phyloP scores from a whole-genome alignment of 257 asterid species.

The Rhazya stricta region DNA sequence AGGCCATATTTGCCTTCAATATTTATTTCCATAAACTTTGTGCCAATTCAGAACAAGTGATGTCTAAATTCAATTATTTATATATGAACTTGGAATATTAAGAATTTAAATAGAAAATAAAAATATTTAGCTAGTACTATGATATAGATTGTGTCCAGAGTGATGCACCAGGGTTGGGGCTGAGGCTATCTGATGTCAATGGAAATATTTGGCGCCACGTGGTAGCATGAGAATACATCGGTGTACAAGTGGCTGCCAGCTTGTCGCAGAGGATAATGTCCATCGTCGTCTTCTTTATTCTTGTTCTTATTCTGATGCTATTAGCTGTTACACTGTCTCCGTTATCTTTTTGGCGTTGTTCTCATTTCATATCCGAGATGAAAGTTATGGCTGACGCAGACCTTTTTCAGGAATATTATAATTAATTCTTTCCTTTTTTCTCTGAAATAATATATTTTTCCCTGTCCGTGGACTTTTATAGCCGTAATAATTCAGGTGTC shows the following conservation, averaged over 20 bases:
- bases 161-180: background rate
- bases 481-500: too few relatives aligned
- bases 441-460: too few relatives aligned
- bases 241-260: slow-evolving; percentile 15
- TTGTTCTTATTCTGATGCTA: background rate
- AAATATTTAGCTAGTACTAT: too few relatives aligned
- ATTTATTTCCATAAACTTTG: too few relatives aligned
- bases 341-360: background rate
- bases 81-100: too few relatives aligned
- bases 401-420: background rate
- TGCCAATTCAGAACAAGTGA: too few relatives aligned
- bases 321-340: background rate
- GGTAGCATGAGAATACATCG: slow-evolving; percentile 16
- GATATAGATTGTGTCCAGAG: too few relatives aligned
- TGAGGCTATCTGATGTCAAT: slow-evolving; percentile 26
- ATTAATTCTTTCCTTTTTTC: too few relatives aligned
- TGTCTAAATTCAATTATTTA: too few relatives aligned
- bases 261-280: slow-evolving; percentile 18
- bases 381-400: background rate
- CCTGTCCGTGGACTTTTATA: too few relatives aligned
- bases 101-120: too few relatives aligned
- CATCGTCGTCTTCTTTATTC: background rate
- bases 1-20: too few relatives aligned
- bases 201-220: slow-evolving; percentile 29
- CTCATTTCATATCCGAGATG: background rate